Base-by-base conservation (phyloP, 257 asterid genomes). In the Mentha longifolia region DNA sequence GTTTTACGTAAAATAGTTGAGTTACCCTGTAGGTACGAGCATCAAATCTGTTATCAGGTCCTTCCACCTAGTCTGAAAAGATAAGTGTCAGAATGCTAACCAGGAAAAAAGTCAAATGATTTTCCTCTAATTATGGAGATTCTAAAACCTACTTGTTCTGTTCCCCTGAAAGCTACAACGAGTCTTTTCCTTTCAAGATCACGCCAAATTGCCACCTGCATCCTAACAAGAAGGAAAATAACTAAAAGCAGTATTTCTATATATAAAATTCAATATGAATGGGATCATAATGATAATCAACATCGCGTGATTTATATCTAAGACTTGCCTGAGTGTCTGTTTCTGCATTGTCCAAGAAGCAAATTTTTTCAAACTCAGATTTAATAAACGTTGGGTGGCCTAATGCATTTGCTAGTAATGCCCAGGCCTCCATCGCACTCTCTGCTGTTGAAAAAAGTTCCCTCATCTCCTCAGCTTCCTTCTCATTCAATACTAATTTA, bases 371-470 rank as follows among this genome's bases (percentile, higher is more conserved):
- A 54, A 95, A 95, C 86, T 95, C 99, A 17, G 99, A 95, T 80
- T 90, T 89, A 58, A 95, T 89, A 77, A 95, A 95, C 41, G 96
- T 92, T 2, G 96, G 95, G 78, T 95, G 99, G 62, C 99, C 99
- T 84, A 89, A 68, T 17, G 99, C 91, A 61, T 92, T 89, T 11
- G 96, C 99, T 43, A 95, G 82, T 97, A 95, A 80, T 39, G 99
- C 98, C 99, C 99, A 92, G 60, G 99, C 99, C 80, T 95, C 99
- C 98, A 92, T 92, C 71, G 99, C 99, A 85, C 96, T 95, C 85
- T 95, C 99, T 46, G 98, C 99, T 14, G 90, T 92, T 33, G 92
- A 88, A 80, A 95, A 95, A 46, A 95, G 92, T 61, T 82, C 87
- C 88, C 84, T 89, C 99, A 95, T 95, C 81, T 95, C 98, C 79